These are phyloP conservation scores for Microsporum ferrugineum DNA, from an alignment of 2,329 filamentous ascomycete genomes.

Conservation along the genomic window DNA sequence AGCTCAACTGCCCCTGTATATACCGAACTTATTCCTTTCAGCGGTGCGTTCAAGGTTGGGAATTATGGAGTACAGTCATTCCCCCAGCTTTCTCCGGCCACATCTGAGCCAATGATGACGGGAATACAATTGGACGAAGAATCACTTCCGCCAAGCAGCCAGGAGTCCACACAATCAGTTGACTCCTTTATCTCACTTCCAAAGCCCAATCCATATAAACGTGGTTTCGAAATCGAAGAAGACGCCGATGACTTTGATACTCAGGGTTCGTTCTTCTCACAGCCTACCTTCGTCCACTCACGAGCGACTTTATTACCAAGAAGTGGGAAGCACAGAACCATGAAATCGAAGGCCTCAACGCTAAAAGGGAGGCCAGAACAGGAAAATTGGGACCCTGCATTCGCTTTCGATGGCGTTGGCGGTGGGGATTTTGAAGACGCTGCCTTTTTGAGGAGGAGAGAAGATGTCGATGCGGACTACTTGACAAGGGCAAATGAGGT, in stretches of 20 bases:
- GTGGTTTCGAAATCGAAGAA: slow-evolving; percentile 29
- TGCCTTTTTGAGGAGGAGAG: slow-evolving; percentile 32
- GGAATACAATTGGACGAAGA: slow-evolving; percentile 27
- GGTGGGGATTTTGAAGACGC: slow-evolving; percentile 36
- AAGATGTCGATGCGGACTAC: slow-evolving; percentile 29
- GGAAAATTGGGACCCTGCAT: slow-evolving; percentile 10
- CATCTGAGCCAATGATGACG: slow-evolving; percentile 19
- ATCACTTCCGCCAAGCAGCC: slow-evolving; percentile 32
- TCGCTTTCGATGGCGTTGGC: slow-evolving; percentile 13
- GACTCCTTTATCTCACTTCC: slow-evolving; percentile 8
- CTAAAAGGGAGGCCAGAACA: slow-evolving; percentile 9
- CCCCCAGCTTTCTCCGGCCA: slow-evolving; percentile 28
- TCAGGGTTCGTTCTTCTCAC: slow-evolving; percentile 17
- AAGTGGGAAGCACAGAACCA: slow-evolving; percentile 18
- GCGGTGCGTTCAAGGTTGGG: slow-evolving; percentile 65
- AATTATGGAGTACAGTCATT: slow-evolving; percentile 49
- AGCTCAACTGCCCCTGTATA: slow-evolving; percentile 17
- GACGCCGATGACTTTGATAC: slow-evolving; percentile 24
- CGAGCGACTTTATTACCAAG: slow-evolving; percentile 27
- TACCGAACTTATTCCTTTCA: slow-evolving; percentile 66
- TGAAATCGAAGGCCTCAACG: slow-evolving; percentile 13
- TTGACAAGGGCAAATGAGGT: slow-evolving; percentile 11
- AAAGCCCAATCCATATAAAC: slow-evolving; percentile 28
- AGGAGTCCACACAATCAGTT: slow-evolving; percentile 25
- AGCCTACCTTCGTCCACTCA: slow-evolving; percentile 3